Evolutionary conservation across 345 rosid genomes (phyloP).

Genomic region (Citrus mangshanensis): DNA sequence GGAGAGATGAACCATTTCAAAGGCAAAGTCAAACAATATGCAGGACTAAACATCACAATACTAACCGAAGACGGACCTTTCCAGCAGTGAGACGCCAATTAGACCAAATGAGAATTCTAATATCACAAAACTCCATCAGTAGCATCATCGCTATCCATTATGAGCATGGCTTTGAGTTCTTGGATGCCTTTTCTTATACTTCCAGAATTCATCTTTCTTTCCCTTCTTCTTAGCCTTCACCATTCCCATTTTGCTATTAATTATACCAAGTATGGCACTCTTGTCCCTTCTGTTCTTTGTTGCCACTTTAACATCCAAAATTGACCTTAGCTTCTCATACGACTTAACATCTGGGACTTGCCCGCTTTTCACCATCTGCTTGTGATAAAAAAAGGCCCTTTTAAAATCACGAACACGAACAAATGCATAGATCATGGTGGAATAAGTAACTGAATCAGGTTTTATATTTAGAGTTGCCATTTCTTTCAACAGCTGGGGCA

Average conservation of each 20-base stretch:
- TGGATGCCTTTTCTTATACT: constrained; percentile 47
- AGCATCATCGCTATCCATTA: not conserved
- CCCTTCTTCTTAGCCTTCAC: constrained; percentile 53
- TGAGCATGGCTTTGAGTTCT: constrained; percentile 15
- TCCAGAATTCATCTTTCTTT: constrained; percentile 95
- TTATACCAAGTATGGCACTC: constrained; percentile 78
- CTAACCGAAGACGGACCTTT: not conserved
- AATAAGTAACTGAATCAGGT: constrained; percentile 79
- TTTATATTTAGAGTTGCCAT: constrained; percentile 64
- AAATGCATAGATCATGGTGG: constrained; percentile 85
- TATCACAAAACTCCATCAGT: not conserved
- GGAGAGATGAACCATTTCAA: not conserved
- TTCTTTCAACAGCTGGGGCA: constrained; percentile 84
- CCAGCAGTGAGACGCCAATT: not conserved
- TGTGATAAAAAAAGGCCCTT: constrained; percentile 87
- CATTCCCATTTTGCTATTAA: constrained; percentile 68
- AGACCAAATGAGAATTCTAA: not conserved
- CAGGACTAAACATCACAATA: not conserved
- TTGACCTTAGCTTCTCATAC: constrained; percentile 71
- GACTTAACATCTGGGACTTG: constrained; percentile 77
- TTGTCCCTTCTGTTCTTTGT: constrained; percentile 60
- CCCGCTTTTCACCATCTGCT: constrained; percentile 77
- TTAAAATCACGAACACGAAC: constrained; percentile 82
- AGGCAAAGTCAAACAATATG: not conserved
- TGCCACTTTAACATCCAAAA: constrained; percentile 73